Evolutionary conservation across 306 rosid species (phyloP).

Genomic region (Prinsepia uniflora): DNA sequence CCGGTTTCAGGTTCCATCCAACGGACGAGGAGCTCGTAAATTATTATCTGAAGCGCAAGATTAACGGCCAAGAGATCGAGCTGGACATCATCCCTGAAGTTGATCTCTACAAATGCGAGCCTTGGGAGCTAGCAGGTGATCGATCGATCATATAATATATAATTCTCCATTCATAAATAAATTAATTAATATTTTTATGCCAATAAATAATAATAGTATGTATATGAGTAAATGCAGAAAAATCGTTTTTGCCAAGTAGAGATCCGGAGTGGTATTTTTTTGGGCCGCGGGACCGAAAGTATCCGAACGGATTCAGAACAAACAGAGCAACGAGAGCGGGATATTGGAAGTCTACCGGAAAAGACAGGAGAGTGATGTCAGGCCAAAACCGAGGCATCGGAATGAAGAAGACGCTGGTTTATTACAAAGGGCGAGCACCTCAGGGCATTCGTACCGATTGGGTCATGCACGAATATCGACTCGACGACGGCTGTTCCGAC

Average conservation of each 20-base stretch:
- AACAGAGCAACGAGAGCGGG: slow-evolving; percentile 97
- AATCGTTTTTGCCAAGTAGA: slow-evolving; percentile 90
- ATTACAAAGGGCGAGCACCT: slow-evolving; percentile 96
- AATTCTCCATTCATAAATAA: not conserved
- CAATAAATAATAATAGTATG: not conserved
- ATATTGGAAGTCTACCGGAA: slow-evolving; percentile 95
- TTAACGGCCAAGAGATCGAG: slow-evolving; percentile 88
- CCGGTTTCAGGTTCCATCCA: slow-evolving; percentile 98
- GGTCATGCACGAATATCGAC: slow-evolving; percentile 99
- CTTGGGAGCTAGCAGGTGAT: slow-evolving; percentile 95
- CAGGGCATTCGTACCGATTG: slow-evolving; percentile 94
- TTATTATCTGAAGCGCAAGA: slow-evolving; percentile 87
- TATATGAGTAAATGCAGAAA: slow-evolving; percentile 41
- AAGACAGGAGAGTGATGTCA: slow-evolving; percentile 65
- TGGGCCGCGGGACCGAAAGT: slow-evolving; percentile 89
- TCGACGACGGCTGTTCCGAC: slow-evolving; percentile 45
- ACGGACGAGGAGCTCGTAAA: slow-evolving; percentile 97
- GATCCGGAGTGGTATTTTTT: slow-evolving; percentile 99
- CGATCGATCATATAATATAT: not conserved
- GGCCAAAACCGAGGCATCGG: slow-evolving; percentile 77
- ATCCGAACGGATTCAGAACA: slow-evolving; percentile 93
- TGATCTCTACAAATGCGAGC: slow-evolving; percentile 99
- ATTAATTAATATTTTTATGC: not conserved
- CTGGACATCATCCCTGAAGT: slow-evolving; percentile 97
- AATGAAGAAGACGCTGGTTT: slow-evolving; percentile 96